Conservation (phyloP, 2,329 filamentous ascomycete species). For the Aspergillus oerlinghausenensis region DNA sequence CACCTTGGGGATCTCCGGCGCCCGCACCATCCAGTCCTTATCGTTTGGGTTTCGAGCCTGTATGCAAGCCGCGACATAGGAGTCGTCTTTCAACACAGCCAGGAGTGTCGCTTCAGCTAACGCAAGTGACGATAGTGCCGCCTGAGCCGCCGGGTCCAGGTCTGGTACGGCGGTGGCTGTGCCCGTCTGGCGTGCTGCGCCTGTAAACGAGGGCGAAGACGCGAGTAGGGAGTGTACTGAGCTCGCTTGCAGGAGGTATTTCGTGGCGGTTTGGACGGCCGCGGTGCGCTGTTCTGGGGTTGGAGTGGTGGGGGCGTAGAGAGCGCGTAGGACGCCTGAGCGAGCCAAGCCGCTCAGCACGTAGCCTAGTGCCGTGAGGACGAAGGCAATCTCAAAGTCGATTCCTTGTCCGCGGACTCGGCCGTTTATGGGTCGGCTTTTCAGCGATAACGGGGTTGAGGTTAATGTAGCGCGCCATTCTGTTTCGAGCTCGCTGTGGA, state of each 20-base stretch:
- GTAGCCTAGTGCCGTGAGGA: constrained; percentile 70
- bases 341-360: constrained; percentile 69
- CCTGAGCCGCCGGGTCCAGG: constrained; percentile 41
- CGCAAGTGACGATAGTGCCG: constrained; percentile 52
- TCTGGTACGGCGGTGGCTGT: constrained; percentile 35
- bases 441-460: constrained; percentile 43
- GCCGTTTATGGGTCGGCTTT: constrained; percentile 46
- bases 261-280: constrained; percentile 70
- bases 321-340: constrained; percentile 60
- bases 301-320: constrained; percentile 64
- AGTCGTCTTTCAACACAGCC: constrained; percentile 89
- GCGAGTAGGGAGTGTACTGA: constrained; percentile 71
- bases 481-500: constrained; percentile 62
- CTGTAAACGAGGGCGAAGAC: constrained; percentile 45
- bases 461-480: constrained; percentile 81
- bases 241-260: constrained; percentile 71
- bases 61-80: constrained; percentile 77
- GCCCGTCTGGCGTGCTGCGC: constrained; percentile 25
- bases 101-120: constrained; percentile 86
- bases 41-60: constrained; percentile 78
- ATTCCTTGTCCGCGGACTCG: constrained; percentile 69
- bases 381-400: constrained; percentile 79
- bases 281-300: constrained; percentile 64
- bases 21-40: constrained; percentile 94
- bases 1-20: constrained; percentile 82